Evolutionary conservation across 768 basidiomycete genomes (phyloP).

Genomic region (Suillus subluteus): DNA sequence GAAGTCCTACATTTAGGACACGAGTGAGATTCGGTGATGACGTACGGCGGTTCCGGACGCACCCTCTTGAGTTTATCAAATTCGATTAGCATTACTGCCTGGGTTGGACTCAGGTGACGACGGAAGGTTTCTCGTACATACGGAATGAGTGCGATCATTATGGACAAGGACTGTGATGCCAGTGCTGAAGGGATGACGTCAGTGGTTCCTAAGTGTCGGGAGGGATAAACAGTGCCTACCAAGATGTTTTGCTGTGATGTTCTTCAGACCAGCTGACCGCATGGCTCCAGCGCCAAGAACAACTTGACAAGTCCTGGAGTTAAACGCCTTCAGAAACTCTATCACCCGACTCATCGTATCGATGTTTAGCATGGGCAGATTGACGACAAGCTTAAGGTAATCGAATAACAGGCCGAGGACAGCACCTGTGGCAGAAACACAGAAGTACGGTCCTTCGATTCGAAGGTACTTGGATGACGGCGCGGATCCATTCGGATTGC

Average conservation of each 20-base stretch:
- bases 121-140: slow-evolving; percentile 96
- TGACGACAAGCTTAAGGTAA: slow-evolving; percentile 87
- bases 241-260: slow-evolving; percentile 97
- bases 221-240: slow-evolving; percentile 49
- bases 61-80: slow-evolving; percentile 98
- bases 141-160: slow-evolving; percentile 92
- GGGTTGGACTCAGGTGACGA: slow-evolving; percentile 90
- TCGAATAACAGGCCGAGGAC: slow-evolving; percentile 75
- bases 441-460: slow-evolving; percentile 84
- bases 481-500: slow-evolving; percentile 26
- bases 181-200: slow-evolving; percentile 58
- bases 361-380: slow-evolving; percentile 85
- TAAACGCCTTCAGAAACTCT: slow-evolving; percentile 97
- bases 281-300: slow-evolving; percentile 99
- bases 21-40: slow-evolving; percentile 8
- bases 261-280: slow-evolving; percentile 95
- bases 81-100: slow-evolving; percentile 95
- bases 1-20: slow-evolving; percentile 65
- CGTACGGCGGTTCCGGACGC: slow-evolving; percentile 32
- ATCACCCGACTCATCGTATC: slow-evolving; percentile 95
- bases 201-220: slow-evolving; percentile 17
- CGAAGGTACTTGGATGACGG: slow-evolving; percentile 60
- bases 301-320: slow-evolving; percentile 97
- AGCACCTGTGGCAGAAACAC: slow-evolving; percentile 83
- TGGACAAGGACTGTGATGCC: slow-evolving; percentile 93